Percentiles rank a stretch among this genome's conserved stretches.
phyloP scores from a whole-genome alignment of 805 yeast genomes.

The Sugiyamaella marilandica region DNA sequence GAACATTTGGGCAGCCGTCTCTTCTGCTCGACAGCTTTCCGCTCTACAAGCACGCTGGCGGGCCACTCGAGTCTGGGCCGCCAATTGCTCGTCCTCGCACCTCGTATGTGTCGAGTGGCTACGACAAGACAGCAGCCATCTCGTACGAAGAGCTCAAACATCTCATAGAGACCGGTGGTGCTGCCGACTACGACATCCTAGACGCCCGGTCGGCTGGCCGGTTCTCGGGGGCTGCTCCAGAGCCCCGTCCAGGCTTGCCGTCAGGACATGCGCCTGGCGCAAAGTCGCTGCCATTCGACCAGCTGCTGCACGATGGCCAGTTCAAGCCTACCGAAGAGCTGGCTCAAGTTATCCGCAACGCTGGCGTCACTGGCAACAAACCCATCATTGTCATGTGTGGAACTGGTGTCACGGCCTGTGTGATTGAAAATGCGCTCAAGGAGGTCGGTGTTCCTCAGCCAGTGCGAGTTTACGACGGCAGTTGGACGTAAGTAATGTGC shows the following conservation, averaged over 20 bases:
- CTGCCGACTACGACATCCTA: constrained; percentile 46
- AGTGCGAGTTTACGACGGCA: constrained; percentile 59
- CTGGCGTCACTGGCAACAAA: constrained; percentile 39
- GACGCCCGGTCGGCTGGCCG: constrained; percentile 81
- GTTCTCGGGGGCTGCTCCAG: constrained; percentile 75
- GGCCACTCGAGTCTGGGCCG: constrained; percentile 40
- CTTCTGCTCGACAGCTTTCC: constrained; percentile 66
- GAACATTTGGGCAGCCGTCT: constrained; percentile 73
- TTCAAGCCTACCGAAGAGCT: constrained; percentile 49
- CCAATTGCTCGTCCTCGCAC: constrained; percentile 19
- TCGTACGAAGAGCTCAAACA: constrained; percentile 61
- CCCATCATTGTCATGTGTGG: constrained; percentile 90
- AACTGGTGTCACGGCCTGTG: constrained; percentile 92
- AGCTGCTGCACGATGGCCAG: constrained; percentile 47
- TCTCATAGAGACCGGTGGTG: constrained; percentile 46
- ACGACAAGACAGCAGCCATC: constrained; percentile 49
- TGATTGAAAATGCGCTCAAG: constrained; percentile 71
- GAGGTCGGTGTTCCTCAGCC: constrained; percentile 37
- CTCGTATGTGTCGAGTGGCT: constrained; percentile 27
- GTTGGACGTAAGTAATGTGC: constrained; percentile 37
- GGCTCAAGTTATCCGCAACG: constrained; percentile 41
- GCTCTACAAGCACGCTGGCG: constrained; percentile 44
- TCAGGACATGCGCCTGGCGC: constrained; percentile 90
- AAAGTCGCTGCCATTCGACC: constrained; percentile 66
- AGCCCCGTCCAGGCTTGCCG: constrained; percentile 82